Base-by-base conservation (phyloP, 2,329 filamentous ascomycete genomes). In the Zymoseptoria brevis region DNA sequence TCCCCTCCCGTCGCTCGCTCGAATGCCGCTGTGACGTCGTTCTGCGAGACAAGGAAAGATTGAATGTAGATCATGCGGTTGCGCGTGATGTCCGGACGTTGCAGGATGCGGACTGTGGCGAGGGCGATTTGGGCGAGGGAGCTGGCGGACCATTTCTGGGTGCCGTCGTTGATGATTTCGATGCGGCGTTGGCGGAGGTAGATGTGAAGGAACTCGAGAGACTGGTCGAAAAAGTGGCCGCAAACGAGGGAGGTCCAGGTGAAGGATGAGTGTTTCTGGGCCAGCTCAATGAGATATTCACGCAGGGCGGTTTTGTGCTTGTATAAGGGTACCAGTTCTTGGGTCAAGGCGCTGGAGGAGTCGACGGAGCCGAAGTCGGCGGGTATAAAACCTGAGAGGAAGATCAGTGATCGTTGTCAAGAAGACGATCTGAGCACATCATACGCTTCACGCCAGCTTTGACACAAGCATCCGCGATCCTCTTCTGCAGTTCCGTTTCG, bases 181-280 rank as follows among this genome's bases (percentile, higher is more conserved):
- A 79, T 81, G 0, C 75, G 81, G 61, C 79, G 80, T 30, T 73
- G 73, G 8, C 74, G 62, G 50, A 80, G 67, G 60, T 83, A 75
- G 60, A 85, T 77, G 45, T 81, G 82, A 1, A 84, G 67, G 60
- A 83, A 79, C 1, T 79, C 78, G 48, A 86, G 73, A 13, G 78
- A 78, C 81, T 80, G 83, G 66, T 87, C 85, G 67, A 87, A 85
- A 70, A 87, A 83, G 1, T 80, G 73, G 0, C 84, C 83, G 8
- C 75, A 81, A 3, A 83, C 78, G 13, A 88, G 69, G 1, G 76
- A 81, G 1, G 82, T 86, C 84, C 85, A 88, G 29, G 75, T 79
- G 62, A 87, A 80, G 0, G 65, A 70, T 0, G 54, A 74, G 24
- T 66, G 50, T 11, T 62, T 19, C 72, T 65, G 79, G 1, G 67